Evolutionary conservation across 164 flowering plant genomes (phyloP), one percentile per base, ranked within the genome.

Genomic region (Magnolia changhungtana): DNA sequence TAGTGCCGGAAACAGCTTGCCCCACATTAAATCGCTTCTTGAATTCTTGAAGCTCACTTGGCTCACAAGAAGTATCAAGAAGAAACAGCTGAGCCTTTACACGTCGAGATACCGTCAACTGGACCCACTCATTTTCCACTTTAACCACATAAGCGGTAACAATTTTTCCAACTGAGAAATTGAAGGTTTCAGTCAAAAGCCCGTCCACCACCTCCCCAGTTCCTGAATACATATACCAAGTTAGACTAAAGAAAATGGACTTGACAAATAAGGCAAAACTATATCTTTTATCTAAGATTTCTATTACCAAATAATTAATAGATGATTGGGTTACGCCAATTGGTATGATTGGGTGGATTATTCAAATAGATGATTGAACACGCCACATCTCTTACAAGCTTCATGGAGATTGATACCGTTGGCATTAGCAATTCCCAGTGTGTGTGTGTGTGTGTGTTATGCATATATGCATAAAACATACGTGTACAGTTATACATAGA

Each of bases 121-220:
- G 89, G 52, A 82, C 91, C 99, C 99, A 96, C 51, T 92, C 97
- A 72, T 64, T 72, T 72, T 91, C 94, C 76, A 92, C 94, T 79
- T 90, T 92, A 74, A 86, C 86, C 21, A 96, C 97, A 88, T 89
- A 94, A 24, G 93, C 98, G 69, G 85, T 81, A 68, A 94, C 87
- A 76, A 74, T 23, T 79, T 90, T 87, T 67, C 96, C 94, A 75
- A 59, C 50, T 21, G 87, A 80, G 83, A 85, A 90, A 69, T 81
- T 79, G 52, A 84, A 81, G 19, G 82, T 82, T 59, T 86, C 87
- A 37, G 66, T 55, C 68, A 63, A 21, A 64, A 79, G 66, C 67
- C 52, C 64, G 52, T 74, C 85, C 68, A 51, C 80, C 19, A 51
- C 50, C 1, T 83, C 88, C 37, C 6, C 21, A 67, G 80, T 74